A percentile compares a stretch with the other conserved stretches of the same genome.
Evolutionary conservation across 495 filamentous ascomycete species (phyloP).

Genomic region (Aspergillus egyptiacus): DNA sequence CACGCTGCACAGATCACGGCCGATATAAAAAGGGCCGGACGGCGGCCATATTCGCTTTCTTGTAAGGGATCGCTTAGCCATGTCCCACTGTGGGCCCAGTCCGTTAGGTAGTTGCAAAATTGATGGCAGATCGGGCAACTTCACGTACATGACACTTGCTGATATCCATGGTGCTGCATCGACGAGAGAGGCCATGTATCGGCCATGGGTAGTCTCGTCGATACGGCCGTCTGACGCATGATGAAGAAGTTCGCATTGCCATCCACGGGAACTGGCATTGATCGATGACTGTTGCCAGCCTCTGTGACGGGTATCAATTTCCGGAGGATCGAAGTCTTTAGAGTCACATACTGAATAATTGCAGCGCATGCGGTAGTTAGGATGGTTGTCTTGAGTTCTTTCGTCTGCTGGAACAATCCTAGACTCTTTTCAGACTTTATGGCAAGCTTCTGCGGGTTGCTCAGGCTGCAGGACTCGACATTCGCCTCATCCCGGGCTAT

Average conservation of each 20-base stretch:
- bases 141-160: constrained; percentile 29
- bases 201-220: too few relatives aligned
- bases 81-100: constrained; percentile 5
- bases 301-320: constrained; percentile 6
- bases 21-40: too few relatives aligned
- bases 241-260: constrained; percentile 36
- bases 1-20: too few relatives aligned
- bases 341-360: constrained; percentile 23
- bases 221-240: neutral
- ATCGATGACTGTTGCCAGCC: constrained; percentile 66
- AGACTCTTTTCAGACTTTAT: too few relatives aligned
- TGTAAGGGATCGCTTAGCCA: constrained; percentile 56
- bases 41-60: constrained; percentile 50
- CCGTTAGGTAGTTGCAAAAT: neutral
- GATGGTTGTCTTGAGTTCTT: constrained; percentile 21
- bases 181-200: constrained; percentile 36
- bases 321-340: too few relatives aligned
- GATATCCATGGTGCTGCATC: constrained; percentile 29
- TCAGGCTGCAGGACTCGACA: too few relatives aligned
- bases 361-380: constrained; percentile 25
- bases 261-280: constrained; percentile 62
- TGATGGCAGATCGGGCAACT: neutral
- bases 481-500: too few relatives aligned
- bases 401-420: constrained; percentile 17
- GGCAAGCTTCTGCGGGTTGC: too few relatives aligned